Percentiles rank a stretch among this genome's conserved stretches.
Evolutionary conservation across 106 monocot genomes (phyloP).

Genomic region (Triglochin maritima): DNA sequence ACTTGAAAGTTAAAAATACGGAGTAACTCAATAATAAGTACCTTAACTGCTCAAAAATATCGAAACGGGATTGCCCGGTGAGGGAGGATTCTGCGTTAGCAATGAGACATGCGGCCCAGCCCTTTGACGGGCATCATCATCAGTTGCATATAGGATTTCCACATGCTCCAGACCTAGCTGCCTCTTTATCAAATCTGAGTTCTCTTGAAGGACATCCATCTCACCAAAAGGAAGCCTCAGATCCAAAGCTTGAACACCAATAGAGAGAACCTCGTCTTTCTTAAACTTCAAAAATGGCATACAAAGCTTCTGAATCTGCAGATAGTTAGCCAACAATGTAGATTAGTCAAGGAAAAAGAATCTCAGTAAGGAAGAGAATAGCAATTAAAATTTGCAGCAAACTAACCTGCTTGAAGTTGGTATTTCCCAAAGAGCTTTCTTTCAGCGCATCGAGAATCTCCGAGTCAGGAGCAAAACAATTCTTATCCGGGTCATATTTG

Average conservation of each 20-base stretch:
- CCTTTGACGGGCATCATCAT: slow-evolving; percentile 32
- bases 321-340: slow-evolving; percentile 25
- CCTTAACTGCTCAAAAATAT: slow-evolving; percentile 44
- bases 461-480: slow-evolving; percentile 43
- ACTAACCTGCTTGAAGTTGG: slow-evolving; percentile 15
- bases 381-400: not conserved
- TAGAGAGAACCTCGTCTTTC: slow-evolving; percentile 56
- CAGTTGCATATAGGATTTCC: slow-evolving; percentile 43
- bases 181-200: slow-evolving; percentile 66
- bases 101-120: slow-evolving; percentile 39
- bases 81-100: slow-evolving; percentile 66
- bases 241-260: slow-evolving; percentile 76
- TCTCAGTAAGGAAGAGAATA: not conserved
- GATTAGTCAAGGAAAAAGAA: not conserved
- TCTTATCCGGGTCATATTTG: slow-evolving; percentile 34
- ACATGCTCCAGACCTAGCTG: slow-evolving; percentile 68
- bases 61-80: slow-evolving; percentile 61
- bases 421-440: slow-evolving; percentile 32
- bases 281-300: slow-evolving; percentile 87
- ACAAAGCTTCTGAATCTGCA: slow-evolving; percentile 76
- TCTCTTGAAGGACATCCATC: slow-evolving; percentile 61
- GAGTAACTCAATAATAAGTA: too few relatives aligned
- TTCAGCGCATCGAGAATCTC: slow-evolving; percentile 67
- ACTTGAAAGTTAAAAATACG: too few relatives aligned
- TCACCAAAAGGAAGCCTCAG: slow-evolving; percentile 83